Conservation (phyloP, 169 alveolate genomes). For the Cyclospora cayetanensis region DNA sequence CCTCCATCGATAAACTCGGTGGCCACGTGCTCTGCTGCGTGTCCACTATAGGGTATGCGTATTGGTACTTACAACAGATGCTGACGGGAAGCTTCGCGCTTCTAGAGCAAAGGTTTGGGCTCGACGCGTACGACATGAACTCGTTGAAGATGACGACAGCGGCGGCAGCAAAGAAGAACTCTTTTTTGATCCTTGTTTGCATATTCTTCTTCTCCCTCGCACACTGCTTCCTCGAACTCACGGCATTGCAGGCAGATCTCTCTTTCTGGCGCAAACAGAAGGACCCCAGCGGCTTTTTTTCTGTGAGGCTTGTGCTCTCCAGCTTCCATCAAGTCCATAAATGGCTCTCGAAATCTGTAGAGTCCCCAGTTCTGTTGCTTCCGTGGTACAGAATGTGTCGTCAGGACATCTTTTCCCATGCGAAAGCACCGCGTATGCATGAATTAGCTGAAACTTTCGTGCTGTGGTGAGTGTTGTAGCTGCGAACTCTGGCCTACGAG, state of each 20-base stretch:
- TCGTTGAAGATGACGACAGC: constrained; percentile 15
- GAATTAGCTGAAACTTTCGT: not conserved
- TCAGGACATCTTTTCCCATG: too few species aligned
- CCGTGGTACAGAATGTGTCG: not conserved
- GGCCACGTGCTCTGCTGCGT: not conserved
- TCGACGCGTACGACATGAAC: constrained; percentile 12
- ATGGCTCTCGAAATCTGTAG: not conserved
- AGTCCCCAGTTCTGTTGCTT: not conserved
- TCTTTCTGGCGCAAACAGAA: not conserved
- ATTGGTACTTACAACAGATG: constrained; percentile 18
- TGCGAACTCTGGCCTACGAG: constrained; percentile 11
- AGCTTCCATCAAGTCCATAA: not conserved
- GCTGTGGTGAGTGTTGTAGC: not conserved
- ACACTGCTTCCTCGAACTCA: not conserved
- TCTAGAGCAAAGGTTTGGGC: not conserved
- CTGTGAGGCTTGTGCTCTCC: not conserved
- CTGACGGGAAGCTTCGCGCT: constrained; percentile 1
- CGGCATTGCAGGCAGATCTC: constrained; percentile 12
- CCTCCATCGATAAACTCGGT: too few species aligned
- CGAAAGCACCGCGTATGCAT: too few species aligned
- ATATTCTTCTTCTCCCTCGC: constrained; percentile 6
- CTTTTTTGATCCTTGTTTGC: not conserved
- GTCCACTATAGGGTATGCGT: not conserved
- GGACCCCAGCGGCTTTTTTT: not conserved
- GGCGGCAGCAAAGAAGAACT: not conserved